A percentile compares a stretch with the other conserved stretches of the same genome.
phyloP scores from a whole-genome alignment of 2,329 filamentous ascomycete species.

The Aspergillus flavus region DNA sequence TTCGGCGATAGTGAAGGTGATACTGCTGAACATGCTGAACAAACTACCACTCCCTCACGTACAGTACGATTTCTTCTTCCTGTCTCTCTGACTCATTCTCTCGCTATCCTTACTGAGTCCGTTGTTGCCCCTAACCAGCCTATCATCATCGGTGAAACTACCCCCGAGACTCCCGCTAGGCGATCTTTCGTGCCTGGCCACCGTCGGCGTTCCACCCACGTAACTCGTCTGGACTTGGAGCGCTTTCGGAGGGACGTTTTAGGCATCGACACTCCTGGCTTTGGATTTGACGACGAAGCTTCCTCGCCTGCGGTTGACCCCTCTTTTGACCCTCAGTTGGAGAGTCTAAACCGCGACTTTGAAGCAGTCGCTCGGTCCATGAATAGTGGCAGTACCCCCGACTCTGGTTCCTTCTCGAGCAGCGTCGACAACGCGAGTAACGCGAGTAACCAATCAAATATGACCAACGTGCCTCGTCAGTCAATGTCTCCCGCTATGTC shows the following conservation, averaged over 20 bases:
- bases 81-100: not conserved
- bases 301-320: slow-evolving; percentile 25
- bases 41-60: not conserved
- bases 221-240: slow-evolving; percentile 42
- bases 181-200: slow-evolving; percentile 41
- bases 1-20: slow-evolving; percentile 16
- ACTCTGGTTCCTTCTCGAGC: slow-evolving; percentile 34
- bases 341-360: slow-evolving; percentile 40
- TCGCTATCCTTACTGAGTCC: not conserved
- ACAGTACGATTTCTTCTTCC: slow-evolving; percentile 2
- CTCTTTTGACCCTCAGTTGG: slow-evolving; percentile 32
- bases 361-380: slow-evolving; percentile 37
- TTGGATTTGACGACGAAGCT: slow-evolving; percentile 35
- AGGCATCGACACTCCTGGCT: slow-evolving; percentile 33
- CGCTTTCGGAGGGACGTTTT: slow-evolving; percentile 41
- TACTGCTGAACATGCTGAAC: not conserved
- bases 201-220: slow-evolving; percentile 46
- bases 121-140: slow-evolving; percentile 9
- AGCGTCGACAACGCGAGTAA: slow-evolving; percentile 36
- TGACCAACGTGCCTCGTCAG: slow-evolving; percentile 37
- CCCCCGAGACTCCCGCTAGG: slow-evolving; percentile 31
- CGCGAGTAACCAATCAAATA: slow-evolving; percentile 31
- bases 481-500: slow-evolving; percentile 37
- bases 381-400: slow-evolving; percentile 36
- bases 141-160: slow-evolving; percentile 36